These are phyloP conservation scores for Cercospora canescens DNA, from an alignment of 2,329 filamentous ascomycete species.

Conservation along the genomic window DNA sequence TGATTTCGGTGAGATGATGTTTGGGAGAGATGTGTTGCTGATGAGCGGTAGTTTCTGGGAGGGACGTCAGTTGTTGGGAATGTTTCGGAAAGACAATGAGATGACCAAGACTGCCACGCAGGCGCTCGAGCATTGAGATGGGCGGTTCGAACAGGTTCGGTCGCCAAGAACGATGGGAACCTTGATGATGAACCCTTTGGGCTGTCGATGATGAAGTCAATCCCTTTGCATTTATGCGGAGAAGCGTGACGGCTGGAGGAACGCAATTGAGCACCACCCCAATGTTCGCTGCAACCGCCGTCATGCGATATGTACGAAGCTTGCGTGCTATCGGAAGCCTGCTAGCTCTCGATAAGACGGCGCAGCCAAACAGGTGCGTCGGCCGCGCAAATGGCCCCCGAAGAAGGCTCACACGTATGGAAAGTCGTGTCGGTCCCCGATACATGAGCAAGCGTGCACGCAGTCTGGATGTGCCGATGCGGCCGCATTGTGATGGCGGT, in stretches of 20 bases:
- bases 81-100: slow-evolving; percentile 30
- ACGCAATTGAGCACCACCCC: background rate
- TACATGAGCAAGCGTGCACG: background rate
- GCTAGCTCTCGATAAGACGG: background rate
- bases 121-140: slow-evolving; percentile 24
- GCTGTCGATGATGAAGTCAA: background rate
- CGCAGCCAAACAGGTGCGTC: background rate
- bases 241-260: background rate
- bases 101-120: slow-evolving; percentile 30
- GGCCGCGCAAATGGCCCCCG: background rate
- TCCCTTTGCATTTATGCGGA: background rate
- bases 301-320: background rate
- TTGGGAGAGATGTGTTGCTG: background rate
- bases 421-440: background rate
- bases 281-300: background rate
- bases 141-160: background rate
- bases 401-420: background rate
- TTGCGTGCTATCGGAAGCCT: background rate
- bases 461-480: background rate
- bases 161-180: background rate
- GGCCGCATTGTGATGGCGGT: background rate
- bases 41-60: slow-evolving; percentile 25
- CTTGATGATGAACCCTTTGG: background rate
- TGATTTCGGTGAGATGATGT: background rate
- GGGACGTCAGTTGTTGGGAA: slow-evolving; percentile 31